Conservation (phyloP, 805 yeast species). For the Metschnikowia gruessii region DNA sequence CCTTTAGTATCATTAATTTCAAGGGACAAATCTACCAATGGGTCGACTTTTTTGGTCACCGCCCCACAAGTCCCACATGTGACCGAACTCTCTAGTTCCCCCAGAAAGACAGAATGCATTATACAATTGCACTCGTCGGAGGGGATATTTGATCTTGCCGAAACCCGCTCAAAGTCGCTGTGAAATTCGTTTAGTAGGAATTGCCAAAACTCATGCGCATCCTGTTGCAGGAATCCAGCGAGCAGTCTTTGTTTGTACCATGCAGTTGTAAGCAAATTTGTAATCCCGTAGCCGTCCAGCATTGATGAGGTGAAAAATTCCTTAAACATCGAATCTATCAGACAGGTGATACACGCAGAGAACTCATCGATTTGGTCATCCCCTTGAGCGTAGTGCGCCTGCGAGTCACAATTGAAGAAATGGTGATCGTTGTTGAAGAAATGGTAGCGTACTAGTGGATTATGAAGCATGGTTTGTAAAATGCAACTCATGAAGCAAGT, state of each 20-base stretch:
- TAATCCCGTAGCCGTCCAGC: constrained; percentile 74
- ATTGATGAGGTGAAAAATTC: constrained; percentile 66
- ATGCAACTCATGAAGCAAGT: constrained; percentile 96
- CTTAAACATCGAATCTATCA: constrained; percentile 73
- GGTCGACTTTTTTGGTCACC: constrained; percentile 73
- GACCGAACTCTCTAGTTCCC: constrained; percentile 77
- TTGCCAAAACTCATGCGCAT: constrained; percentile 98
- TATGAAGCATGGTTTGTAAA: constrained; percentile 86
- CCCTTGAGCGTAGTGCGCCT: constrained; percentile 21
- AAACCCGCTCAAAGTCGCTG: constrained; percentile 34
- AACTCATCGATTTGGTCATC: constrained; percentile 26
- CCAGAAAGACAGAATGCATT: constrained; percentile 79
- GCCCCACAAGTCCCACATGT: constrained; percentile 67
- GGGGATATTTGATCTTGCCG: constrained; percentile 8
- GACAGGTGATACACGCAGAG: constrained; percentile 73
- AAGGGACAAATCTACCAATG: constrained; percentile 83
- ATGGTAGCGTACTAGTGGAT: constrained; percentile 78
- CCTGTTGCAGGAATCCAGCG: constrained; percentile 97
- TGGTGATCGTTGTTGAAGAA: constrained; percentile 72
- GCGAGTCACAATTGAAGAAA: constrained; percentile 47
- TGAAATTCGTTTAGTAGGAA: constrained; percentile 86
- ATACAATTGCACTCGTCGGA: constrained; percentile 63
- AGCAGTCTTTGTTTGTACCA: constrained; percentile 82
- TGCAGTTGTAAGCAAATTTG: constrained; percentile 75
- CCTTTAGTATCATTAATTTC: constrained; percentile 49